Conservation (phyloP, 345 rosid species). For the Hibiscus mutabilis region DNA sequence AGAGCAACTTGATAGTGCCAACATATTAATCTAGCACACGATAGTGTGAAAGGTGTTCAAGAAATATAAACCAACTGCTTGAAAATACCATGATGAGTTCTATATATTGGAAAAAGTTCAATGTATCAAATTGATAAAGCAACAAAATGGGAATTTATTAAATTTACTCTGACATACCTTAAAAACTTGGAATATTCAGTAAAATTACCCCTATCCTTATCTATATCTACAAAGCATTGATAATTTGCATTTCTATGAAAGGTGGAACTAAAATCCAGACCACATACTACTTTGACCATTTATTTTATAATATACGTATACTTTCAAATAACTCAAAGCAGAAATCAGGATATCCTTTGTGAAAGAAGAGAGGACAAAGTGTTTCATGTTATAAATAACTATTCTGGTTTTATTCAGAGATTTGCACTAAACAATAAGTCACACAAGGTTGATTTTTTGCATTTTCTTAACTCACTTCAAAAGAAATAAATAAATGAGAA, state of each 20-base stretch:
- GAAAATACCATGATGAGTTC: background rate
- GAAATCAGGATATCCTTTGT: background rate
- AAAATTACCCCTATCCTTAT: background rate
- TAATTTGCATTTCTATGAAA: background rate
- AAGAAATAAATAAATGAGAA: conserved; percentile 9
- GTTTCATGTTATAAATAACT: background rate
- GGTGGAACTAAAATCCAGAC: background rate
- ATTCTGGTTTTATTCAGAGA: conserved; percentile 3
- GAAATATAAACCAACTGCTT: background rate
- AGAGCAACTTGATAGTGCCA: background rate
- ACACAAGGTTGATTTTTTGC: background rate
- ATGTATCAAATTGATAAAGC: background rate
- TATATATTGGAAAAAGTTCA: background rate
- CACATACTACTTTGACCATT: background rate
- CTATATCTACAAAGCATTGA: background rate
- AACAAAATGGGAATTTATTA: background rate
- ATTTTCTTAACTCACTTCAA: background rate
- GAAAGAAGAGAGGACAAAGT: background rate
- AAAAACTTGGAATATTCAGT: background rate
- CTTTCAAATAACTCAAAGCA: background rate
- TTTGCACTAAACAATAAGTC: background rate
- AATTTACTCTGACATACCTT: background rate
- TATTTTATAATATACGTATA: background rate
- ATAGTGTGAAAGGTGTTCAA: background rate
- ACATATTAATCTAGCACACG: conserved; percentile 3